Base-by-base conservation (phyloP, 2,329 filamentous ascomycete species). In the Nothopassalora personata region DNA sequence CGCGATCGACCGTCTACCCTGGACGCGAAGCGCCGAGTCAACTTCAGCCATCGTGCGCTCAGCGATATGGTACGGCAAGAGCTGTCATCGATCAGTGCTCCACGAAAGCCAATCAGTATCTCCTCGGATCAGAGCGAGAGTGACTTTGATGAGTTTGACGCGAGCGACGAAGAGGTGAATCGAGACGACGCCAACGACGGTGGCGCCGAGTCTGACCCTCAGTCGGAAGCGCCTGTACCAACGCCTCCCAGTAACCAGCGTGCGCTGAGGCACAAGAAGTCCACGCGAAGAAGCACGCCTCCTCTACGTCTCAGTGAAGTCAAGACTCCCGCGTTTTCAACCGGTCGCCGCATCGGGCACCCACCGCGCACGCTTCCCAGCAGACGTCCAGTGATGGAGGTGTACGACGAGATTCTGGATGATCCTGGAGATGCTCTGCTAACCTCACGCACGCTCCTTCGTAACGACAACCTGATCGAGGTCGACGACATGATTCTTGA, bases 11-110 rank as follows among this genome's bases (percentile, higher is more conserved):
- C 52, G 56, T 15, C 36, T 31, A 4, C 39, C 18, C 39, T 8
- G 18, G 39, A n/a, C n/a, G 5, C 8, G 39, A 49, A 49, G 18
- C 56, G 59, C 5, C 54, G 27, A 31, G 64, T 64, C n/a, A 65
- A 57, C 46, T 67, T 68, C 45, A 64, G 63, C 31, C 55, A 64
- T 33, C 56, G 56, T 46, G 31, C 56, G 18, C 55, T 59, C n/a
- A 57, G 65, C 10, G 57, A 65, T 6, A 50, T 60, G 28, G 64
- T 67, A 18, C 55, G 51, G 34, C 61, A 63, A 34, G 62, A 68
- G 31, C 58, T 72, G 15, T 66, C 70, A 6, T 65, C 67, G 1
- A 53, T 72, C 28, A 61, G 59, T 11, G 69, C 68, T 27, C 68
- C 68, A 5, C 60, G n/a, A 34, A 57, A 66, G 55, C 54, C 55